Conservation (phyloP, 1,139 yeast species). For the Suhomyces atakaporum region DNA sequence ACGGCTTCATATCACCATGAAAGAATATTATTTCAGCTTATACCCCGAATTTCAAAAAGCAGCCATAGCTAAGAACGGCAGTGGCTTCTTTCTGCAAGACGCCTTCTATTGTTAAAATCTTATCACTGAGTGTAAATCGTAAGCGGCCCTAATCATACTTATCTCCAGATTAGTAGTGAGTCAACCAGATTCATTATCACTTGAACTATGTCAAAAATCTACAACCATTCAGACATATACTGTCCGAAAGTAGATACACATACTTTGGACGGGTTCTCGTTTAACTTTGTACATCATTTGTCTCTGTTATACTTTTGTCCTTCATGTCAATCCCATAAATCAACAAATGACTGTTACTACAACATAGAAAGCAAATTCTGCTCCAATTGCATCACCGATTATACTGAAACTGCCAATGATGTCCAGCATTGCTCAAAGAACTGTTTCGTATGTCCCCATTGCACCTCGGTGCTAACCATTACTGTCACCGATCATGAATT, state of each 20-base stretch:
- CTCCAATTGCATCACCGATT: constrained; percentile 40
- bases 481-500: constrained; percentile 24
- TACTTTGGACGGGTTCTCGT: constrained; percentile 12
- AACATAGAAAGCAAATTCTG: constrained; percentile 36
- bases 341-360: constrained; percentile 28
- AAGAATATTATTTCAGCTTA: too few species aligned
- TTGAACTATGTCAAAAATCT: constrained; percentile 27
- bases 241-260: constrained; percentile 19
- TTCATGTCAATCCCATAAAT: constrained; percentile 34
- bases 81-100: too few species aligned
- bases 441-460: constrained; percentile 44
- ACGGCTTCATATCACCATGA: too few species aligned
- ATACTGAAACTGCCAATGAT: constrained; percentile 24
- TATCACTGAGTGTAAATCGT: too few species aligned
- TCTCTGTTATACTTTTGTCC: constrained; percentile 41
- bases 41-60: too few species aligned
- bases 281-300: constrained; percentile 15
- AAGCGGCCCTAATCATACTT: too few species aligned
- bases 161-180: too few species aligned
- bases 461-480: constrained; percentile 31
- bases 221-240: constrained; percentile 23
- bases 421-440: constrained; percentile 34
- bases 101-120: too few species aligned
- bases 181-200: too few species aligned
- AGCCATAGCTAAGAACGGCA: too few species aligned